A percentile compares a stretch with the other conserved stretches of the same genome.
Evolutionary conservation across 2,329 filamentous ascomycete species (phyloP).

Genomic region (Grosmannia clavigera): DNA sequence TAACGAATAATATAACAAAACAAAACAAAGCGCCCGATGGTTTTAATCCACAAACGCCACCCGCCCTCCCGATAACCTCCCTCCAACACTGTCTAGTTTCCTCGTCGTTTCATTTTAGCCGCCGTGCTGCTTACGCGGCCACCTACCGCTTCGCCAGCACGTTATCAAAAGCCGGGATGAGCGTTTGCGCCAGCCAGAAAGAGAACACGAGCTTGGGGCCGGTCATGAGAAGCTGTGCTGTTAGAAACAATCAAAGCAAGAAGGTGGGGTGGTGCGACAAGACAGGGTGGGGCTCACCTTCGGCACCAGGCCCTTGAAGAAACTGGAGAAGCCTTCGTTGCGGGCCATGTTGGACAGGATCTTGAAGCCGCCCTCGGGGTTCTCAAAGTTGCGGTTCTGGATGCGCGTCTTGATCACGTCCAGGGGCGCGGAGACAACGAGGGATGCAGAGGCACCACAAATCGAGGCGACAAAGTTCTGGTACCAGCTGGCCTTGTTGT

Average conservation of each 20-base stretch:
- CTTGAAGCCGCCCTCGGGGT: slow-evolving; percentile 85
- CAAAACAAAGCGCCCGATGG: background rate
- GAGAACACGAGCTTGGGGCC: slow-evolving; percentile 98
- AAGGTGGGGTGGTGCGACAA: background rate
- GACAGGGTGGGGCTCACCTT: slow-evolving; percentile 43
- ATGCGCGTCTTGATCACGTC: slow-evolving; percentile 98
- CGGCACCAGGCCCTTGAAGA: slow-evolving; percentile 96
- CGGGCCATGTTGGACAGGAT: slow-evolving; percentile 89
- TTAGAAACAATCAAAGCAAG: background rate
- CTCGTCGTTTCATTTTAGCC: background rate
- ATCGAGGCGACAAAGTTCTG: slow-evolving; percentile 98
- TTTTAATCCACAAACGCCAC: background rate
- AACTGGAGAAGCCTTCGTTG: slow-evolving; percentile 72
- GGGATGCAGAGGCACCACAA: slow-evolving; percentile 85
- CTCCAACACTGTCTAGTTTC: background rate
- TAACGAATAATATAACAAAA: background rate
- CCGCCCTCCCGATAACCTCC: background rate
- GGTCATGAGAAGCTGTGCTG: slow-evolving; percentile 74
- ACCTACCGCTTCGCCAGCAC: slow-evolving; percentile 10
- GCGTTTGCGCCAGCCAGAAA: slow-evolving; percentile 97
- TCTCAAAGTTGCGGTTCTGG: slow-evolving; percentile 97
- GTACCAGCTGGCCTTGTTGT: slow-evolving; percentile 87
- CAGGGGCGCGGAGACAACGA: slow-evolving; percentile 88
- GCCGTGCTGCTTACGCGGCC: background rate
- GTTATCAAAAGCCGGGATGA: slow-evolving; percentile 79